Base-by-base conservation (phyloP, 129 eudicot species). In the Scalesia atractyloides region DNA sequence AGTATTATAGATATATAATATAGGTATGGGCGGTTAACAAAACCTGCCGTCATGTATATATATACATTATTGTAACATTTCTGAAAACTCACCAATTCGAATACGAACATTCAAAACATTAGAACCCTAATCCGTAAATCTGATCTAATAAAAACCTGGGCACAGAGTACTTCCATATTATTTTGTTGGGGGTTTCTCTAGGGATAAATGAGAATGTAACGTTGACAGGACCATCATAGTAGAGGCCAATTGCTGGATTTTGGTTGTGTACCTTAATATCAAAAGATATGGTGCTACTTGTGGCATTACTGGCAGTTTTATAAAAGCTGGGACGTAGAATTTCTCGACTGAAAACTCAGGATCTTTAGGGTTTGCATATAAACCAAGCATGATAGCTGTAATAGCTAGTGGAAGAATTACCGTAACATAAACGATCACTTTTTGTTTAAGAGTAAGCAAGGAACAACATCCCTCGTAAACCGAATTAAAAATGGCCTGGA, bases 91-190 rank as follows among this genome's bases (percentile, higher is more conserved):
- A n/a, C n/a, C n/a, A n/a, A n/a, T n/a, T n/a, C n/a, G n/a, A n/a
- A n/a, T n/a, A n/a, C n/a, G n/a, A n/a, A n/a, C n/a, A n/a, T n/a
- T n/a, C n/a, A n/a, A n/a, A n/a, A n/a, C n/a, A n/a, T n/a, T n/a
- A n/a, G n/a, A n/a, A n/a, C n/a, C n/a, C n/a, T n/a, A n/a, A n/a
- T n/a, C n/a, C n/a, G n/a, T n/a, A n/a, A n/a, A n/a, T n/a, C n/a
- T n/a, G n/a, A n/a, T n/a, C n/a, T n/a, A n/a, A n/a, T n/a, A n/a
- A n/a, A n/a, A n/a, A n/a, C n/a, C n/a, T 73, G 5, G 77, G 77
- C 59, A 73, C 77, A 0, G 77, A 73, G 13, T 73, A 73, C 57
- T 73, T 26, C 77, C 77, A 73, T 73, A 73, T 46, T 26, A 61
- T 24, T 44, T 59, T 17, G 49, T 60, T 26, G 10, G 46, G 46